These are phyloP conservation scores for Yamadazyma oceani DNA, from an alignment of 1,139 yeast genomes.

Conservation along the genomic window DNA sequence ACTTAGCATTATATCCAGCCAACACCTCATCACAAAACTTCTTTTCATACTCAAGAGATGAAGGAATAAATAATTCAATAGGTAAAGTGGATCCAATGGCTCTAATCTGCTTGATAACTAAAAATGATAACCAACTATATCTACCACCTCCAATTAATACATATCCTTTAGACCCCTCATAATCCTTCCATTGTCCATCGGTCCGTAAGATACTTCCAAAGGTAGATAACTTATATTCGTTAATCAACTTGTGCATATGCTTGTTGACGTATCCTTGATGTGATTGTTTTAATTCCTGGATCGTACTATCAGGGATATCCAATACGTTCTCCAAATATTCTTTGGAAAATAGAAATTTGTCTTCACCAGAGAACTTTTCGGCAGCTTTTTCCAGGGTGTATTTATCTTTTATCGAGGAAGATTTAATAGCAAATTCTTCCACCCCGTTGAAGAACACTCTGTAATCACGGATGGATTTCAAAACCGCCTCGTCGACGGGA, in stretches of 20 bases:
- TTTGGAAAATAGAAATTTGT: slow-evolving; percentile 34
- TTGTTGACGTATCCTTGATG: slow-evolving; percentile 32
- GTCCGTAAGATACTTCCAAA: slow-evolving; percentile 37
- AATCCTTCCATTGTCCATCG: slow-evolving; percentile 38
- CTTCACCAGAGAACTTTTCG: slow-evolving; percentile 27
- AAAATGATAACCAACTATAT: slow-evolving; percentile 45
- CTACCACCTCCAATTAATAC: slow-evolving; percentile 47
- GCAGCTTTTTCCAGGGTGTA: slow-evolving; percentile 34
- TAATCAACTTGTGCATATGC: slow-evolving; percentile 32
- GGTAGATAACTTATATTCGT: slow-evolving; percentile 32
- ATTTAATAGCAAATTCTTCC: slow-evolving; percentile 26
- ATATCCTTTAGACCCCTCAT: slow-evolving; percentile 39
- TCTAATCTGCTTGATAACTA: slow-evolving; percentile 44
- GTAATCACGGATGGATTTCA: slow-evolving; percentile 25
- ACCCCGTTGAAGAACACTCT: slow-evolving; percentile 33
- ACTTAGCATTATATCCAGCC: slow-evolving; percentile 54
- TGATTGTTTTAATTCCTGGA: slow-evolving; percentile 30
- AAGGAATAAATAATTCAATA: slow-evolving; percentile 53
- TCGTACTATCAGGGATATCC: slow-evolving; percentile 35
- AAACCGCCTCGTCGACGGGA: background rate
- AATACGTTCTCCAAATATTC: slow-evolving; percentile 40
- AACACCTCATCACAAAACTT: slow-evolving; percentile 53
- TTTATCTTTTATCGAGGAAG: slow-evolving; percentile 35
- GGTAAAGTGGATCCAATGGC: slow-evolving; percentile 41
- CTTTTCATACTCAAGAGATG: slow-evolving; percentile 46